Base-by-base conservation (phyloP, 306 rosid genomes). In the Cucurbita moschata region DNA sequence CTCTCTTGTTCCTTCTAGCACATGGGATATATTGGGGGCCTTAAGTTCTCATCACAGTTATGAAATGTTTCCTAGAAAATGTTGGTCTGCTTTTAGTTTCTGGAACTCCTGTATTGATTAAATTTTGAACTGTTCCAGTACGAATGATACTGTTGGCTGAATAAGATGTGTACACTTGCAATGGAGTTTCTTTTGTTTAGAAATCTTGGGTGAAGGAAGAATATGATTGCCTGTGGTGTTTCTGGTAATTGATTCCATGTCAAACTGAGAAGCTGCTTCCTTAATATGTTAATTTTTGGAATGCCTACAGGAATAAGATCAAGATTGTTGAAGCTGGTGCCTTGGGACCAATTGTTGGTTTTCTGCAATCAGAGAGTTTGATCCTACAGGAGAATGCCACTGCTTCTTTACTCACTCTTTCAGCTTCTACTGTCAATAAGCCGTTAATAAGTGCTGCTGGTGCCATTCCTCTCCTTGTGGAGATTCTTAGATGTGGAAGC, bases 281-380 rank as follows among this genome's bases (percentile, higher is more conserved):
- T 70, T 50, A 26, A 50, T 30, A 52, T 50, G 13, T 40, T 52
- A 39, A 57, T 38, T 64, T 21, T 64, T 73, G 65, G 23, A 16
- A 38, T 83, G 69, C 77, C 54, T 65, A 56, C 92, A 94, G 99
- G 92, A 94, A 94, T 35, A 94, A 94, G 83, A 86, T 88, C 73
- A 88, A 70, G 79, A 94, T 94, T 63, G 96, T 94, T 76, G 96
- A 91, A 80, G 88, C 95, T 10, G 97, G 96, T 52, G 99, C 97
- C 19, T 89, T 94, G 76, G 91, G 81, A 75, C 96, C 97, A 7
- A 88, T 91, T 70, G 82, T 86, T 68, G 71, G 81, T 82, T 88
- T 94, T 85, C 92, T 94, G 62, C 83, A 81, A 75, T 91, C 99
- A 8, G 77, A 85, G 65, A 78, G 82, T 86, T 53, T 43, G 70